Evolutionary conservation across 495 filamentous ascomycete genomes (phyloP).

Genomic region (Neurospora sp.): DNA sequence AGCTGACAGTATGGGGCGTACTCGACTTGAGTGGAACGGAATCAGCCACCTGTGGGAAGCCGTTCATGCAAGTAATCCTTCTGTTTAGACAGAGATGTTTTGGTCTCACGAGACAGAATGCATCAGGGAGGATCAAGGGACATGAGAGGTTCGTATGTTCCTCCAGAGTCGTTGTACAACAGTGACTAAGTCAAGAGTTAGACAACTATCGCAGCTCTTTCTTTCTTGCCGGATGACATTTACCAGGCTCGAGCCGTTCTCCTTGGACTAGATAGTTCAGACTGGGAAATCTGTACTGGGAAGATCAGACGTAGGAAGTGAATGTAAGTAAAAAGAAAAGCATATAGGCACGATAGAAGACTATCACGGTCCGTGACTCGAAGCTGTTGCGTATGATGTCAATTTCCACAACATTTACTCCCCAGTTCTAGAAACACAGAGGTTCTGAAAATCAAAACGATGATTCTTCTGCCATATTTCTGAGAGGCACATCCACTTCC

Average conservation of each 20-base stretch:
- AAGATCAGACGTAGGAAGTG: background rate
- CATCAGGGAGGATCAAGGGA: background rate
- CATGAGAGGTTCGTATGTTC: background rate
- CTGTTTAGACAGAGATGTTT: background rate
- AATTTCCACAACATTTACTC: too few relatives aligned
- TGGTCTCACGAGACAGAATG: background rate
- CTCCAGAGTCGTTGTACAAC: background rate
- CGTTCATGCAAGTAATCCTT: background rate
- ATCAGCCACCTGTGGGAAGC: background rate
- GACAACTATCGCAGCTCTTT: background rate
- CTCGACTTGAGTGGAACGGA: background rate
- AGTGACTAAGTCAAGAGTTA: background rate
- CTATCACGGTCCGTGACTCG: too few relatives aligned
- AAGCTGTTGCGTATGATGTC: too few relatives aligned
- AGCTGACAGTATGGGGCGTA: background rate
- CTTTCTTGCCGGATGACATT: background rate
- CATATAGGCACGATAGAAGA: too few relatives aligned
- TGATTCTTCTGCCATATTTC: background rate
- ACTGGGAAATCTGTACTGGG: background rate
- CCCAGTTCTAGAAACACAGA: too few relatives aligned
- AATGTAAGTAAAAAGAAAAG: background rate
- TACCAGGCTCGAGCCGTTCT: background rate
- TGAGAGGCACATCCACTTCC: background rate
- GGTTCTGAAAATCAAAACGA: background rate
- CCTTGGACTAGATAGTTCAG: background rate